Evolutionary conservation across 2,329 filamentous ascomycete genomes (phyloP).

Genomic region (Pestalotiopsis sp.): DNA sequence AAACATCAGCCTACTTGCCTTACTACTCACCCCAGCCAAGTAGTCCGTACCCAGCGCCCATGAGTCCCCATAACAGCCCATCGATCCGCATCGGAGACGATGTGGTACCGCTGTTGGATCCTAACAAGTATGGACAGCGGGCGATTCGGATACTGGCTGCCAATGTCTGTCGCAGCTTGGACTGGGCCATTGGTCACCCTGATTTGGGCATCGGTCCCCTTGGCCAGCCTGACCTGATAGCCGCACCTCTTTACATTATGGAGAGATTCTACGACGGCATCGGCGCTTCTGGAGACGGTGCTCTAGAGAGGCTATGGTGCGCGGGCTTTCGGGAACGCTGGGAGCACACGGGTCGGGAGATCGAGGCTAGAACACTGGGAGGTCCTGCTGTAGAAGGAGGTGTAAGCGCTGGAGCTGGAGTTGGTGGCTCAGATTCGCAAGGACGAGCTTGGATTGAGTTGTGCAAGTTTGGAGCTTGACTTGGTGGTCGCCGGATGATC

Average conservation of each 20-base stretch:
- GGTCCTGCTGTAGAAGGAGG: background rate
- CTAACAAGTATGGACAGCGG: constrained; percentile 40
- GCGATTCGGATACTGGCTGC: constrained; percentile 47
- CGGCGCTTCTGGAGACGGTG: constrained; percentile 22
- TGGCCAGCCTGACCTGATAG: constrained; percentile 29
- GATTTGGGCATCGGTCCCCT: background rate
- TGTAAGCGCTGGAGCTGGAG: background rate
- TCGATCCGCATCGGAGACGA: constrained; percentile 19
- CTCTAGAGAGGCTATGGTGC: constrained; percentile 29
- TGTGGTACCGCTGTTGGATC: constrained; percentile 42
- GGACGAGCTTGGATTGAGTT: constrained; percentile 28
- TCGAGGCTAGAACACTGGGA: constrained; percentile 8
- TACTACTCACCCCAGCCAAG: background rate
- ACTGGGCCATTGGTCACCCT: constrained; percentile 44
- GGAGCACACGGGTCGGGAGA: constrained; percentile 21
- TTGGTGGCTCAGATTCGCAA: background rate
- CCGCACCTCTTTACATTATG: constrained; percentile 29
- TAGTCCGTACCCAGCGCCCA: background rate
- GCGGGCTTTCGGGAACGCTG: constrained; percentile 23
- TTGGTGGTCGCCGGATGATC: background rate
- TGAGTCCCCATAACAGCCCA: constrained; percentile 25
- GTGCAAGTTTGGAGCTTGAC: constrained; percentile 23
- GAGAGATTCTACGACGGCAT: constrained; percentile 27
- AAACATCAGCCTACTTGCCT: background rate
- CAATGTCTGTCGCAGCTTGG: constrained; percentile 53